phyloP scores from a whole-genome alignment of 2,329 filamentous ascomycete genomes.

The Pezicula carpinea region DNA sequence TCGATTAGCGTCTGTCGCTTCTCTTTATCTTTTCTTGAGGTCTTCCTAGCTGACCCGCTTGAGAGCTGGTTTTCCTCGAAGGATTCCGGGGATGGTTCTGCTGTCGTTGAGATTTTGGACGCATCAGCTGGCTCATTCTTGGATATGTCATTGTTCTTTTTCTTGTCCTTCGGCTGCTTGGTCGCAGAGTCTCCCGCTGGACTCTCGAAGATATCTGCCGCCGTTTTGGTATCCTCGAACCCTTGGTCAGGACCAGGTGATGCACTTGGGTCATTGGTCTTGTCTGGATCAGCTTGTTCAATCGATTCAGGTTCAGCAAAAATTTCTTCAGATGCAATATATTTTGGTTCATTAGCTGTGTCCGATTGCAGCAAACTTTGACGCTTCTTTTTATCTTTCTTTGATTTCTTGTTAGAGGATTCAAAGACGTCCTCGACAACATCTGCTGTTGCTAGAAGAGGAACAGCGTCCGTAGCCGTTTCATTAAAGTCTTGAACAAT shows the following conservation, averaged over 20 bases:
- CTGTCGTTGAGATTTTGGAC: not conserved
- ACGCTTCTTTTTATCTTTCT: constrained; percentile 22
- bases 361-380: not conserved
- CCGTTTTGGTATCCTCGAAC: not conserved
- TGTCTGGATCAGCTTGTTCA: not conserved
- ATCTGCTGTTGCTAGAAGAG: not conserved
- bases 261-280: not conserved
- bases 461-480: too few species aligned
- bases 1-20: constrained; percentile 23
- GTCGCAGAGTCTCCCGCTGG: not conserved
- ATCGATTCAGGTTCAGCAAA: not conserved
- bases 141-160: not conserved
- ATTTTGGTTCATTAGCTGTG: not conserved
- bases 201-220: not conserved
- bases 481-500: not conserved
- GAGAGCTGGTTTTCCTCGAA: constrained; percentile 3
- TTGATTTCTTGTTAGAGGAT: constrained; percentile 16
- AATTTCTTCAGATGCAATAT: not conserved
- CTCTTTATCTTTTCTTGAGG: constrained; percentile 28
- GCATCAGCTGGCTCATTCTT: not conserved
- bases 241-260: not conserved
- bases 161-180: not conserved
- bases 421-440: constrained; percentile 1
- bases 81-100: not conserved
- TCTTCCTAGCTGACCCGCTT: constrained; percentile 10